Evolutionary conservation across 2,329 filamentous ascomycete species (phyloP), one percentile per base, ranked within the genome.

Genomic region (Daldinia sp.): DNA sequence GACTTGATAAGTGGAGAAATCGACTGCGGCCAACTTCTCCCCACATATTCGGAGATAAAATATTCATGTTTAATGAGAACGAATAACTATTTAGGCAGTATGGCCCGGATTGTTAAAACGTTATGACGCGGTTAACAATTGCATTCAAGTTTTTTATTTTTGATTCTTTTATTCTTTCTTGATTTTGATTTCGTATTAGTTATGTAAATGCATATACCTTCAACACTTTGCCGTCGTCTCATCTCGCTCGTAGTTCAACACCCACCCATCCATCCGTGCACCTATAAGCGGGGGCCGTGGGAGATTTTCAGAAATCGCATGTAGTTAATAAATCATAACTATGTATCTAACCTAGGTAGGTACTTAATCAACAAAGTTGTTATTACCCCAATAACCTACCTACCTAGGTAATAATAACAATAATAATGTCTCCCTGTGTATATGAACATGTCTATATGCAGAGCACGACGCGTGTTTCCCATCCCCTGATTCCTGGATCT

Each of bases 21-120:
- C n/a, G 33, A 23, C 51, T 51, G 46, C 46, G 46, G 46, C 28
- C 46, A 33, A n/a, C 46, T 33, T 51, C 46, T 51, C 46, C 26
- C 28, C 46, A 51, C 46, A 51, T 51, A 51, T 51, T 51, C 46
- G 46, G 46, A 51, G 46, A 51, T 51, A 51, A 39, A 37, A 51
- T 51, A 33, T 18, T 33, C 46, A 33, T 51, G 26, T 51, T 33
- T 33, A 33, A 51, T 51, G 10, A 51, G 46, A 51, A 51, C 9
- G 18, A 18, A n/a, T 50, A 30, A 50, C 46, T 50, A 50, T 50
- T 50, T 18, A 26, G 46, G 46, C 26, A 30, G 46, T 50, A 50
- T 9, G 35, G 15, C 26, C 46, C 13, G 46, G 46, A 18, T 15
- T 28, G 15, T 26, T 33, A 26, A 33, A 51, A 51, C 46, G 5